Evolutionary conservation across 225 moss, liverwort and hornwort genomes (phyloP).

Genomic region (Pleurozium schreberi): DNA sequence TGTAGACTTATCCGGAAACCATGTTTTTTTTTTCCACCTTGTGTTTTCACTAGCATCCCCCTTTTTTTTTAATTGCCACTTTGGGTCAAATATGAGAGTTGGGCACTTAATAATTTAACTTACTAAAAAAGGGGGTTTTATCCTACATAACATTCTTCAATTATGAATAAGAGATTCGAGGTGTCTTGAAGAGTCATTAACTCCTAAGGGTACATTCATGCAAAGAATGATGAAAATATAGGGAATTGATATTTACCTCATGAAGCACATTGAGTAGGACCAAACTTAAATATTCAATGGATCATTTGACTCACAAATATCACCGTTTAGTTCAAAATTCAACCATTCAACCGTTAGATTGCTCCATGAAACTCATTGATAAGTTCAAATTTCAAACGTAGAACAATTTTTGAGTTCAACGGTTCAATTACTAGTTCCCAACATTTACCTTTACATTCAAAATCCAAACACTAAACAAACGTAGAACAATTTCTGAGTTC

Average conservation of each 20-base stretch:
- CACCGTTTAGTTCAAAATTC: background rate
- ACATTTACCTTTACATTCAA: background rate
- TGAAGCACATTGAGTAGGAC: background rate
- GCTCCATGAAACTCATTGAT: accelerated
- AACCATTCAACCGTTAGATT: accelerated
- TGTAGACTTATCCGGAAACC: background rate
- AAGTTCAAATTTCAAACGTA: background rate
- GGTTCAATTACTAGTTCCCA: no score
- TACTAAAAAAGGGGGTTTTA: background rate
- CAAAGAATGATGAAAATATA: background rate
- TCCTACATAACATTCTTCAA: background rate
- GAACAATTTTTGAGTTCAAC: no score
- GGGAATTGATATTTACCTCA: background rate
- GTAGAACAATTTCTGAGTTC: background rate
- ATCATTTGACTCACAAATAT: background rate
- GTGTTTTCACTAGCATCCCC: background rate
- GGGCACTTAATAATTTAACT: background rate
- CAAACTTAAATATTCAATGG: accelerated
- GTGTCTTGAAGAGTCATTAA: background rate
- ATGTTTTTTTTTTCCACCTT: no score
- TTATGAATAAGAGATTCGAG: background rate
- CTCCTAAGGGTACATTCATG: background rate
- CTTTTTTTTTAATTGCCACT: background rate
- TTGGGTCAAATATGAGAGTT: background rate
- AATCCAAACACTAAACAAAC: no score